Base-by-base conservation (phyloP, 345 rosid genomes). In the Cochlearia excelsa region DNA sequence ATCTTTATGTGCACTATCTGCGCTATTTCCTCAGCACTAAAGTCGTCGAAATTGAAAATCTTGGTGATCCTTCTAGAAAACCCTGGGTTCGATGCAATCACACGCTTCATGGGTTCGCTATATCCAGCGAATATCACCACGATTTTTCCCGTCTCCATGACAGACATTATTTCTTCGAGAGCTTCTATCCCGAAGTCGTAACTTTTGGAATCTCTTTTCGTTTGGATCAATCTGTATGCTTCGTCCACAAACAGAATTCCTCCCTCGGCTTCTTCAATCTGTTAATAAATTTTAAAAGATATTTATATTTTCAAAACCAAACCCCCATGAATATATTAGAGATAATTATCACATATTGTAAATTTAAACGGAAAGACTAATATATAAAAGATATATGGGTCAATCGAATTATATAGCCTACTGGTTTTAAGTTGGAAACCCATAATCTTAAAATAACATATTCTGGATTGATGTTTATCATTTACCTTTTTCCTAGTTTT, bases 101-200 rank as follows among this genome's bases (percentile, higher is more conserved):
- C 96, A 8, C 96, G 92, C 76, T 85, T 82, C 99, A 94, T 94
- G 49, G 97, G 99, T 68, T 94, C 97, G 7, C 87, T 80, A 66
- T 94, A 94, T 10, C 99, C 96, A 0, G 97, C 97, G 23, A 90
- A 94, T 81, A 94, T 94, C 62, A 94, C 97, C 16, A 90, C 82
- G 16, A 94, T 71, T 52, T 79, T 85, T 30, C 99, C 99, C 3
- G 75, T 74, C 73, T 94, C 97, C 99, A 94, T 94, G 50, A 90
- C 87, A 0, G 96, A 90, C 99, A 94, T 94, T 39, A 94, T 90
- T 63, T 90, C 96, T 75, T 94, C 99, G 6, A 94, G 61, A 23
- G 99, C 99, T 81, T 94, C 99, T 51, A 94, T 69, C 5, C 99
- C 99, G 7, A 87, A 94, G 75, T 94, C 99, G n/a, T n/a, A n/a